These are phyloP conservation scores for Fusarium haematococcum DNA, from an alignment of 2,329 filamentous ascomycete species.

Conservation along the genomic window DNA sequence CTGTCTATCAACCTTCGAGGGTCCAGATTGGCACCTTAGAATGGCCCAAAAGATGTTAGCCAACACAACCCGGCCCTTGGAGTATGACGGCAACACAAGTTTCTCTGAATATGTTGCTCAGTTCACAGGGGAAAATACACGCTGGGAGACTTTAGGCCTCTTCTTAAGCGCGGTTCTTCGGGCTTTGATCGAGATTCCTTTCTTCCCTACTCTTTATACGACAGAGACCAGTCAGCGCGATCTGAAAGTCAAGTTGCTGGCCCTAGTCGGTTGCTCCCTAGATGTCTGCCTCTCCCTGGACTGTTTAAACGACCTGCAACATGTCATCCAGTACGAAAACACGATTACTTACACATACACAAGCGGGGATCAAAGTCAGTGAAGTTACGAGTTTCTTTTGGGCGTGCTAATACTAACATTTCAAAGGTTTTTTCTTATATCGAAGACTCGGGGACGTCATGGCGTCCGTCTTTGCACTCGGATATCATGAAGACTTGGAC, in stretches of 20 bases:
- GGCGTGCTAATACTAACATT: background rate
- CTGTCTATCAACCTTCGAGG: background rate
- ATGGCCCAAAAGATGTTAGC: background rate
- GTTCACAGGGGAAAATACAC: background rate
- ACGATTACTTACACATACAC: background rate
- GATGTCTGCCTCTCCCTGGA: background rate
- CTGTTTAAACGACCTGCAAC: background rate
- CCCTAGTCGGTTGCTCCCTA: background rate
- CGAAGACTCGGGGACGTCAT: background rate
- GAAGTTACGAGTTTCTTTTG: too few relatives aligned
- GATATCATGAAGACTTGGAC: background rate
- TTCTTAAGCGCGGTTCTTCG: background rate
- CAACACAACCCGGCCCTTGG: background rate
- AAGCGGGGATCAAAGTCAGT: background rate
- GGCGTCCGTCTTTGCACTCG: background rate
- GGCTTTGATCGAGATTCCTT: background rate
- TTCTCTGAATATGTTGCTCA: background rate
- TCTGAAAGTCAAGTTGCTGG: background rate
- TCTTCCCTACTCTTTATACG: background rate
- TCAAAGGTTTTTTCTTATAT: background rate
- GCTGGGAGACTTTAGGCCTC: background rate
- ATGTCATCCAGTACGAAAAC: background rate
- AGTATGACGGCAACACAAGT: background rate
- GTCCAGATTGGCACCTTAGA: background rate
- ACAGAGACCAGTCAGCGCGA: background rate